phyloP scores from a whole-genome alignment of 2,329 filamentous ascomycete genomes.

The Leptosphaerulina australis region DNA sequence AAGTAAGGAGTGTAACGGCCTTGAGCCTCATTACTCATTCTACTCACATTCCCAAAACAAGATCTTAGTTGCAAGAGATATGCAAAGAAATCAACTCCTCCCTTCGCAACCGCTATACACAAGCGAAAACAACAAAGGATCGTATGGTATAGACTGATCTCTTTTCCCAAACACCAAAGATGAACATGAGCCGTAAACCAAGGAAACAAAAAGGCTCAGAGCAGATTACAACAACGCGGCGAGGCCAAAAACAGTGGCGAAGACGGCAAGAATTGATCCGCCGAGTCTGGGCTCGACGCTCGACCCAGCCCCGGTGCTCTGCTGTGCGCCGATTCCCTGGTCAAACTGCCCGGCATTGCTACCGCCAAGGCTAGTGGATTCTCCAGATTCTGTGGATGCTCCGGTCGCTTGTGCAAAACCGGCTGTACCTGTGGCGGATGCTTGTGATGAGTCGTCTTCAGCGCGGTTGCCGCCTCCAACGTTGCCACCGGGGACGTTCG shows the following conservation, averaged over 20 bases:
- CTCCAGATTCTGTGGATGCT: too few relatives aligned
- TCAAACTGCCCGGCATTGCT: slow-evolving; percentile 18
- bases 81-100: too few relatives aligned
- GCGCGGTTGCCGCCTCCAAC: slow-evolving; percentile 56
- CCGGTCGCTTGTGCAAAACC: slow-evolving; percentile 19
- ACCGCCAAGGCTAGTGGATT: slow-evolving; percentile 3
- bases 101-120: too few relatives aligned
- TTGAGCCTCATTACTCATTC: too few relatives aligned
- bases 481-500: slow-evolving; percentile 63
- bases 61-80: too few relatives aligned
- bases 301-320: slow-evolving; percentile 24
- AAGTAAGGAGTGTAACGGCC: too few relatives aligned
- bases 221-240: slow-evolving; percentile 27
- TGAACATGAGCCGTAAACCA: slow-evolving; percentile 14
- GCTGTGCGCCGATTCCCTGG: not conserved
- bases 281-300: slow-evolving; percentile 36
- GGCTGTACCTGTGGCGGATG: slow-evolving; percentile 16
- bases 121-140: too few relatives aligned
- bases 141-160: slow-evolving; percentile 3
- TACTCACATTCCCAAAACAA: too few relatives aligned
- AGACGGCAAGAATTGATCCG: slow-evolving; percentile 43
- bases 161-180: slow-evolving; percentile 14
- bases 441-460: slow-evolving; percentile 28
- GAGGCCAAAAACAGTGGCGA: slow-evolving; percentile 42
- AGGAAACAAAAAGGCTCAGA: not conserved